Conservation (phyloP, 2,329 filamentous ascomycete species). For the Dothideomycetes sp. region DNA sequence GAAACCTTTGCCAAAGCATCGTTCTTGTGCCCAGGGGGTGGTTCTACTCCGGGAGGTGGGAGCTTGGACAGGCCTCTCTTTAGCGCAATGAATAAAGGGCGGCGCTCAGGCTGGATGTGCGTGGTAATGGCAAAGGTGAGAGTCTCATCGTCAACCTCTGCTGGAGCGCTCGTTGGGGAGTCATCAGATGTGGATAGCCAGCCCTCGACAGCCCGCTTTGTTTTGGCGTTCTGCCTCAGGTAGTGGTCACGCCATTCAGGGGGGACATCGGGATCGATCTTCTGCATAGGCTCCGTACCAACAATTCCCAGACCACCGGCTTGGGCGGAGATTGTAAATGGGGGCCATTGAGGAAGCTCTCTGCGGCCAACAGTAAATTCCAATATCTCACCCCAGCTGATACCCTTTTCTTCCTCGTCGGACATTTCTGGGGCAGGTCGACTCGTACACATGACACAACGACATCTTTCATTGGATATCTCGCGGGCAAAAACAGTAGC, state of each 20-base stretch:
- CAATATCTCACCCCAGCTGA: conserved; percentile 92
- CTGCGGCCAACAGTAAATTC: conserved; percentile 84
- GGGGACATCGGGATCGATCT: conserved; percentile 87
- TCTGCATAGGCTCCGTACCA: conserved; percentile 51
- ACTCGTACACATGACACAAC: conserved; percentile 70
- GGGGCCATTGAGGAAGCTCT: conserved; percentile 80
- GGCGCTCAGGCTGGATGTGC: conserved; percentile 63
- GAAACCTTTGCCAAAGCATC: conserved; percentile 66
- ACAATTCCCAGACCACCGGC: conserved; percentile 38
- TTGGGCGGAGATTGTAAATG: conserved; percentile 59
- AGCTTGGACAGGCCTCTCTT: conserved; percentile 48
- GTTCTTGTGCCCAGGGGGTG: conserved; percentile 19
- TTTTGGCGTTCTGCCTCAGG: conserved; percentile 82
- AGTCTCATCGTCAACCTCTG: conserved; percentile 90
- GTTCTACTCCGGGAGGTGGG: conserved; percentile 42
- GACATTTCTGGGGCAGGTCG: conserved; percentile 25
- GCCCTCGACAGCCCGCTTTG: conserved; percentile 77
- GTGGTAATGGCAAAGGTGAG: conserved; percentile 88
- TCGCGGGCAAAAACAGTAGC: conserved; percentile 93
- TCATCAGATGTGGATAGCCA: conserved; percentile 79
- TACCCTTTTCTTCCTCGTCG: conserved; percentile 50
- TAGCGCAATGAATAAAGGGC: conserved; percentile 73
- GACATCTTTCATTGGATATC: conserved; percentile 74
- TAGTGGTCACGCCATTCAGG: conserved; percentile 92
- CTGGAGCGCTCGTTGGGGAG: conserved; percentile 60